phyloP scores from a whole-genome alignment of 202 grass and related monocot species.

The Setaria italica region DNA sequence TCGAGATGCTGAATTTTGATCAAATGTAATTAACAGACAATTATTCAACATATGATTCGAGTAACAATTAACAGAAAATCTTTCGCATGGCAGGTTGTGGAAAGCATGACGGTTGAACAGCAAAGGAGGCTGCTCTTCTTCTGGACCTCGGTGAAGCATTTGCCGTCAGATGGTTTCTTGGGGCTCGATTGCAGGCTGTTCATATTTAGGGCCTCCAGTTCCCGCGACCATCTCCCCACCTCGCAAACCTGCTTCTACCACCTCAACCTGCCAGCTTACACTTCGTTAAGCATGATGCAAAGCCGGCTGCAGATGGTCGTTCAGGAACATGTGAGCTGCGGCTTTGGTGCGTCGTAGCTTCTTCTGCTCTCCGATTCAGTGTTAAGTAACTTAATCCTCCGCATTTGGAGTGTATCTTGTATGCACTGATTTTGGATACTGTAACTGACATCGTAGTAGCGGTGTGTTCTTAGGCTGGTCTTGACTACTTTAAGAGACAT shows the following conservation, averaged over 20 bases:
- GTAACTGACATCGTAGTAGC: neutral
- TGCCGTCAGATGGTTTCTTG: constrained; percentile 64
- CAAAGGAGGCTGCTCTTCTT: constrained; percentile 66
- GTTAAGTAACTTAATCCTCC: no score
- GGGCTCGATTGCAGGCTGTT: constrained; percentile 45
- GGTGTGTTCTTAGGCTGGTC: neutral
- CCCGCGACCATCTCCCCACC: constrained; percentile 54
- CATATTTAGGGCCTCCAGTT: constrained; percentile 47
- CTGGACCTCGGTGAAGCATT: constrained; percentile 71
- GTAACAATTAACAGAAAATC: neutral
- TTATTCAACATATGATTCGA: no score
- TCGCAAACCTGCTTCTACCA: constrained; percentile 65
- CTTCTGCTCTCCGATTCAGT: neutral
- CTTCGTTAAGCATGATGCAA: constrained; percentile 50
- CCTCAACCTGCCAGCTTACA: constrained; percentile 59
- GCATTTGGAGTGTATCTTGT: neutral
- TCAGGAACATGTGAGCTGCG: constrained; percentile 61
- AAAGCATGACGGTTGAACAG: constrained; percentile 58
- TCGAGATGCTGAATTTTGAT: neutral
- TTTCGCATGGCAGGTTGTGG: constrained; percentile 50
- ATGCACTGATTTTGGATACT: neutral
- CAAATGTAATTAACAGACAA: neutral
- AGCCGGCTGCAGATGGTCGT: constrained; percentile 56
- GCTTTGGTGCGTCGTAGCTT: constrained; percentile 55
- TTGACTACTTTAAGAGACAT: no score